Percentiles rank a stretch among this genome's conserved stretches.
Evolutionary conservation across 306 rosid species (phyloP).

Genomic region (Malus asiatica): DNA sequence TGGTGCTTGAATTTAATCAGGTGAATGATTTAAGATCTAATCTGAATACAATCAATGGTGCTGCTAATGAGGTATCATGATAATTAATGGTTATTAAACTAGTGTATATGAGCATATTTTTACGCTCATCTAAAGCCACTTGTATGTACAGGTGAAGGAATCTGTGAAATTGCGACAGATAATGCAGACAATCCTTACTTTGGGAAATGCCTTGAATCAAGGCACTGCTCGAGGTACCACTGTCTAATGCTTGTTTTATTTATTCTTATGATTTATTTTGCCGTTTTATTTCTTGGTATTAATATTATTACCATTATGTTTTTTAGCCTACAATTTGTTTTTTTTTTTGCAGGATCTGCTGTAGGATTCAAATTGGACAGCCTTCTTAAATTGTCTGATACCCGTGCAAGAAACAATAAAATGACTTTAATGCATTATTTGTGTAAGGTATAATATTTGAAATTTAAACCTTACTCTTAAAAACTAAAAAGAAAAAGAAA

Average conservation of each 20-base stretch:
- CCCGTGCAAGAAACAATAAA: constrained; percentile 97
- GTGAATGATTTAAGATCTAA: constrained; percentile 67
- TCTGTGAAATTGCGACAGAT: constrained; percentile 86
- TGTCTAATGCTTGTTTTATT: constrained; percentile 1
- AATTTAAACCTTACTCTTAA: neutral
- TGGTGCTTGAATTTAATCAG: constrained; percentile 38
- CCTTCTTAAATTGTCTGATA: constrained; percentile 93
- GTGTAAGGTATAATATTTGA: constrained; percentile 66
- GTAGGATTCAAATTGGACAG: constrained; percentile 98
- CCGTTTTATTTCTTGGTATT: neutral
- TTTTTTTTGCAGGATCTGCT: constrained; percentile 74
- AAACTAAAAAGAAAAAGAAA: neutral
- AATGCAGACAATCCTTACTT: constrained; percentile 96
- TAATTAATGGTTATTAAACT: constrained; percentile 16
- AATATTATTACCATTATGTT: neutral
- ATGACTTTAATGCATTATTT: constrained; percentile 99
- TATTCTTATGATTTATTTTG: neutral
- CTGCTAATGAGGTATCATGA: constrained; percentile 71
- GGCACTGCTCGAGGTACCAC: constrained; percentile 87
- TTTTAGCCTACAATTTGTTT: constrained; percentile 9
- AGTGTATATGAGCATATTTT: constrained; percentile 8
- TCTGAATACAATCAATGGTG: constrained; percentile 72
- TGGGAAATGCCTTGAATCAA: constrained; percentile 96
- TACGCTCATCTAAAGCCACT: constrained; percentile 11
- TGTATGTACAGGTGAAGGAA: constrained; percentile 73